Evolutionary conservation across 1,284 basidiomycete genomes (phyloP).

Genomic region (Pseudozyma thailandica): DNA sequence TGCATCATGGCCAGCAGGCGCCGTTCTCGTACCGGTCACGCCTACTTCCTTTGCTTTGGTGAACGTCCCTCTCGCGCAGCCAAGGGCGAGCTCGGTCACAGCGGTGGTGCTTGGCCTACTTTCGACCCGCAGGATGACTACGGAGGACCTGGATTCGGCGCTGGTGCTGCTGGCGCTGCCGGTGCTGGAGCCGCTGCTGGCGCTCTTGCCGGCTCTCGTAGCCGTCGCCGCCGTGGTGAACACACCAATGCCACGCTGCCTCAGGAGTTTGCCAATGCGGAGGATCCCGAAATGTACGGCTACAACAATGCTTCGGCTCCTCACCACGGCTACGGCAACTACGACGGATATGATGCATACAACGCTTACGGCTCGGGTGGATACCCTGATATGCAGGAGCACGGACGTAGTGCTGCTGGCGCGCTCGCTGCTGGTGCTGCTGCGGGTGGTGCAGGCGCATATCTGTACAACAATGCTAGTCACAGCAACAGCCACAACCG

Average conservation of each 20-base stretch:
- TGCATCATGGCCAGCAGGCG: slow-evolving; percentile 43
- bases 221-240: slow-evolving; percentile 22
- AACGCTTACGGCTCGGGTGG: slow-evolving; percentile 11
- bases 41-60: slow-evolving; percentile 61
- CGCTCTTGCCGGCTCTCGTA: slow-evolving; percentile 21
- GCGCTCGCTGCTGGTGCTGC: slow-evolving; percentile 44
- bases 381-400: slow-evolving; percentile 45
- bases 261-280: slow-evolving; percentile 38
- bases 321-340: slow-evolving; percentile 30
- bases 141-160: slow-evolving; percentile 13
- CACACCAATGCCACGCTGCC: slow-evolving; percentile 48
- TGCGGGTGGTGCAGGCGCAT: slow-evolving; percentile 32
- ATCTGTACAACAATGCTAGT: slow-evolving; percentile 31
- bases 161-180: slow-evolving; percentile 20
- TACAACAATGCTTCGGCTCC: slow-evolving; percentile 19
- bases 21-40: slow-evolving; percentile 51
- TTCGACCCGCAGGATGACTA: slow-evolving; percentile 52
- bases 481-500: slow-evolving; percentile 19
- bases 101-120: slow-evolving; percentile 54
- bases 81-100: slow-evolving; percentile 31
- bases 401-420: slow-evolving; percentile 15
- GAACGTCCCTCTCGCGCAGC: slow-evolving; percentile 34
- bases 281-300: slow-evolving; percentile 46
- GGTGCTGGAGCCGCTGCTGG: slow-evolving; percentile 13
- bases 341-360: slow-evolving; percentile 31